Evolutionary conservation across 1,284 basidiomycete species (phyloP).

Genomic region (Cryptococcus depauperatus): DNA sequence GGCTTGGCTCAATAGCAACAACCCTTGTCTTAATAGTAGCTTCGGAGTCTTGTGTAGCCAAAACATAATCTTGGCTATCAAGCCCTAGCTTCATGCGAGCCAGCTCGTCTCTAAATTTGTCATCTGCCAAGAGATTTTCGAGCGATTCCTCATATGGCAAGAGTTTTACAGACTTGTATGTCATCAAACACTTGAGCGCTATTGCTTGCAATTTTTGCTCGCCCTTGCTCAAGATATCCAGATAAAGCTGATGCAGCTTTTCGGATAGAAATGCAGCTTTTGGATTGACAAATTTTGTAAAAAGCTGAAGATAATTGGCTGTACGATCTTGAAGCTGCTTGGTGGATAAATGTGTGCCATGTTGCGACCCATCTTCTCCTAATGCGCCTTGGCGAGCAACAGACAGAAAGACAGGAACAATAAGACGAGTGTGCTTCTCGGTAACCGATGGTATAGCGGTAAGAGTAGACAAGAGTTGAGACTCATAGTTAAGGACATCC

Average conservation of each 20-base stretch:
- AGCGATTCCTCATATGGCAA: conserved; percentile 61
- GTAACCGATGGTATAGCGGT: conserved; percentile 60
- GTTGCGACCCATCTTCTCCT: conserved; percentile 6
- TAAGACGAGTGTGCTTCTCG: conserved; percentile 73
- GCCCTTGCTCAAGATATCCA: conserved; percentile 71
- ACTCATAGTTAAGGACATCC: conserved; percentile 66
- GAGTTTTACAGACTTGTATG: conserved; percentile 70
- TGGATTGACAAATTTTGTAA: conserved; percentile 84
- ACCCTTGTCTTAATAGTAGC: conserved; percentile 72
- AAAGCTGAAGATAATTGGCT: conserved; percentile 69
- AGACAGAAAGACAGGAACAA: conserved; percentile 68
- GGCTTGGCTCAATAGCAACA: conserved; percentile 56
- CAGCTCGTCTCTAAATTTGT: conserved; percentile 81
- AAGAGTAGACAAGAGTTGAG: conserved; percentile 64
- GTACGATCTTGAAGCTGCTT: conserved; percentile 49
- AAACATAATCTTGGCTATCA: conserved; percentile 52
- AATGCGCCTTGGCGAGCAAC: conserved; percentile 18
- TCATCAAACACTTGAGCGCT: conserved; percentile 71
- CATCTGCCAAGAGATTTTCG: conserved; percentile 68
- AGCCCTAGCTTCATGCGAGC: conserved; percentile 58
- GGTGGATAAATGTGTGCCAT: conserved; percentile 31
- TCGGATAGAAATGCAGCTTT: conserved; percentile 70
- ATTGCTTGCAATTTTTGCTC: conserved; percentile 70
- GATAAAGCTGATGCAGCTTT: conserved; percentile 61
- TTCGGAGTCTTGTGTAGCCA: conserved; percentile 57